Evolutionary conservation across 495 filamentous ascomycete genomes (phyloP).

Genomic region (Tuber aestivum): DNA sequence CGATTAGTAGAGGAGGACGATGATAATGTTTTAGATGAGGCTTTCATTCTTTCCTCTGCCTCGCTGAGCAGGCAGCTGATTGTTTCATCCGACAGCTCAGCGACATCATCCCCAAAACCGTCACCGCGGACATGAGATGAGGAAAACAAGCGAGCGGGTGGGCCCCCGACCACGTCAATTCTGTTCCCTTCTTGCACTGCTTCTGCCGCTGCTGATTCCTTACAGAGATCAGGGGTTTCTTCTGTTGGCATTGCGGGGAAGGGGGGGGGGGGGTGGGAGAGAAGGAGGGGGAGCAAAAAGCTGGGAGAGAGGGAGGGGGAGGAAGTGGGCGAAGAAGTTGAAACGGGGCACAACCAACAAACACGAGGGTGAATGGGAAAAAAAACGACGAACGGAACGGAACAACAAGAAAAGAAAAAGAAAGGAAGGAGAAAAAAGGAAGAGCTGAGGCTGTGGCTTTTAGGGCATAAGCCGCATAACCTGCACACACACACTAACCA

Average conservation of each 20-base stretch:
- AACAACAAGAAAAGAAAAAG: slow-evolving; percentile 8
- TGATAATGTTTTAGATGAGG: slow-evolving; percentile 31
- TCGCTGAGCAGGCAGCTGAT: slow-evolving; percentile 58
- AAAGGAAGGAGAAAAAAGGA: slow-evolving; percentile 21
- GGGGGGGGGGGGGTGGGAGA: slow-evolving; percentile 22
- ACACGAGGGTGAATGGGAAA: slow-evolving; percentile 19
- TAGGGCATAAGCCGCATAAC: slow-evolving; percentile 5
- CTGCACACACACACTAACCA: background rate
- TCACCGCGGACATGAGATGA: slow-evolving; percentile 22
- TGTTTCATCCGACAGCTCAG: slow-evolving; percentile 56
- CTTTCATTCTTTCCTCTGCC: slow-evolving; percentile 56
- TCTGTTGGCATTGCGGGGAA: slow-evolving; percentile 37
- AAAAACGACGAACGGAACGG: background rate
- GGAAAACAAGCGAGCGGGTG: slow-evolving; percentile 26
- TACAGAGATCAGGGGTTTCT: slow-evolving; percentile 30
- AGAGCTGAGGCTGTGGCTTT: slow-evolving; percentile 32
- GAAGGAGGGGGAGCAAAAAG: background rate
- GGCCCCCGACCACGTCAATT: slow-evolving; percentile 35
- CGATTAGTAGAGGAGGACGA: slow-evolving; percentile 19
- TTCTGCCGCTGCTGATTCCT: slow-evolving; percentile 34
- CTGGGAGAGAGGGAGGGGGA: background rate
- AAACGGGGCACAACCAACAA: slow-evolving; percentile 22
- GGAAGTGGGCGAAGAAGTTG: slow-evolving; percentile 9
- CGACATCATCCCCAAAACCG: slow-evolving; percentile 44
- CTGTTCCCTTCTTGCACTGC: slow-evolving; percentile 29